Evolutionary conservation across 768 basidiomycete species (phyloP).

Genomic region (button mushroom (Agaricus bisporus)): DNA sequence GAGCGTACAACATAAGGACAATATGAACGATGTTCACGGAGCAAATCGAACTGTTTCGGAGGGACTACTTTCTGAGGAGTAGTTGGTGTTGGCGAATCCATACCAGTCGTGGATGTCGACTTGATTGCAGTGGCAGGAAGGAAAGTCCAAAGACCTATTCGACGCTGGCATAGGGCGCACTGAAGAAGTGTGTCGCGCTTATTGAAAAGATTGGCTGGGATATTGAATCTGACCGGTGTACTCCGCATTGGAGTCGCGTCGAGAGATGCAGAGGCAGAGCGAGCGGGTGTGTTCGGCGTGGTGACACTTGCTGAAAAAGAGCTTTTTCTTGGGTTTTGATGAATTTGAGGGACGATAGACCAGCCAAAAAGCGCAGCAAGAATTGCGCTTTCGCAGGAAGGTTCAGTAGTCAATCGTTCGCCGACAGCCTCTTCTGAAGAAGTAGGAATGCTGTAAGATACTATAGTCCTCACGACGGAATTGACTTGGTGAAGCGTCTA

Average conservation of each 20-base stretch:
- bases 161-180: constrained; percentile 69
- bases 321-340: constrained; percentile 12
- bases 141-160: constrained; percentile 77
- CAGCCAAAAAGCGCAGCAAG: constrained; percentile 47
- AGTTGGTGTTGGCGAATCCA: constrained; percentile 8
- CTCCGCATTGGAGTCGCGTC: constrained; percentile 14
- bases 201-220: constrained; percentile 19
- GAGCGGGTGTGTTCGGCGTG: constrained; percentile 8
- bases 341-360: constrained; percentile 31
- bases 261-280: constrained; percentile 16
- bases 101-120: background rate
- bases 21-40: constrained; percentile 80
- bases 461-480: constrained; percentile 42
- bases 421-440: constrained; percentile 11
- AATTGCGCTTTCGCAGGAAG: constrained; percentile 34
- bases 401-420: constrained; percentile 14
- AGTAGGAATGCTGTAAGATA: constrained; percentile 23
- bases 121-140: constrained; percentile 20
- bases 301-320: constrained; percentile 6
- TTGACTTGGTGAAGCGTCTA: constrained; percentile 57
- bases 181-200: constrained; percentile 50
- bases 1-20: constrained; percentile 80
- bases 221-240: constrained; percentile 17
- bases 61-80: constrained; percentile 24
- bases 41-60: constrained; percentile 58